A percentile compares a stretch with the other conserved stretches of the same genome.
These are phyloP conservation scores for Castanea sativa DNA, from an alignment of 306 rosid genomes.

Conservation along the genomic window DNA sequence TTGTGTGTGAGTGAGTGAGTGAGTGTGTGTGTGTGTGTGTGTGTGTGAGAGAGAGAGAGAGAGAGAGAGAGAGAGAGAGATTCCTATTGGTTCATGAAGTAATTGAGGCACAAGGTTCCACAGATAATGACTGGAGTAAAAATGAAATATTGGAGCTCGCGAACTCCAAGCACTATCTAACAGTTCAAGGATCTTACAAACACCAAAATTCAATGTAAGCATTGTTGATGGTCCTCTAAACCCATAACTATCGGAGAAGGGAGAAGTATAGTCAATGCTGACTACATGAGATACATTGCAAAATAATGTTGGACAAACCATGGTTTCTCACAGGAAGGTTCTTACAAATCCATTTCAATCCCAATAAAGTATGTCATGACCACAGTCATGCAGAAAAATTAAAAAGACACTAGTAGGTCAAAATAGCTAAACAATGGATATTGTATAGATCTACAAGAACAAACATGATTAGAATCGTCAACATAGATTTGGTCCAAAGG, in stretches of 20 bases:
- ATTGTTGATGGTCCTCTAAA: slow-evolving; percentile 23
- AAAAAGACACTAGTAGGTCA: background rate
- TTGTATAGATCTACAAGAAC: background rate
- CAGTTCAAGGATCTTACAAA: slow-evolving; percentile 22
- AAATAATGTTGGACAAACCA: background rate
- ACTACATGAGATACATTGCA: background rate
- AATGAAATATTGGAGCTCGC: slow-evolving; percentile 26
- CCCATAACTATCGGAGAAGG: slow-evolving; percentile 4
- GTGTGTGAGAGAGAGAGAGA: background rate
- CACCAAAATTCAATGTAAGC: slow-evolving; percentile 27
- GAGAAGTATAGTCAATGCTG: slow-evolving; percentile 20
- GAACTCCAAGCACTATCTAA: slow-evolving; percentile 24
- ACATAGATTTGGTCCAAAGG: background rate
- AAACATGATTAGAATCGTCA: background rate
- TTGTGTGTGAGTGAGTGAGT: too few relatives aligned
- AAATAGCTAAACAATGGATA: background rate
- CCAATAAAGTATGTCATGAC: background rate
- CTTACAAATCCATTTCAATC: background rate
- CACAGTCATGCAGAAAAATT: background rate
- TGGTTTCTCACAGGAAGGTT: background rate
- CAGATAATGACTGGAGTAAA: background rate
- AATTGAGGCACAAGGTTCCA: background rate
- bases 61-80: background rate
- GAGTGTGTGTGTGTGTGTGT: background rate
- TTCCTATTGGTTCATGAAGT: background rate